Evolutionary conservation across 139 green algal species (phyloP), one percentile per base, ranked within the genome.

Genomic region (Coelastrella sp.): DNA sequence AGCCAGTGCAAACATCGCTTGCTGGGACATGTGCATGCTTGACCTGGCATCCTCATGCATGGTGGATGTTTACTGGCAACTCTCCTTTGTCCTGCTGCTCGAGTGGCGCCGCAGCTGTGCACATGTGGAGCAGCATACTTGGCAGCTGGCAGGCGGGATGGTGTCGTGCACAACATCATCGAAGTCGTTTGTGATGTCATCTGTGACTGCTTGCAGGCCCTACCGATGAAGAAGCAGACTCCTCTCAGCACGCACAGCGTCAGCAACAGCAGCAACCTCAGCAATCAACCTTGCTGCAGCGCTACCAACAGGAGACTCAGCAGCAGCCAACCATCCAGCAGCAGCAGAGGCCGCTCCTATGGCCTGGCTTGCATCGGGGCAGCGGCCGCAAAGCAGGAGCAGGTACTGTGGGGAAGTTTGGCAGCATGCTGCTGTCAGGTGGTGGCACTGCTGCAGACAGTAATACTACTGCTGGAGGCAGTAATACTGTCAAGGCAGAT

Each of bases 341-440:
- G 85, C n/a, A 84, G 74, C 59, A 74, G 58, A 74, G 85, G 73
- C 22, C 73, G 5, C 10, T 90, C 59, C 22, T 84, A 58, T 90
- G 85, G 85, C 64, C 73, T 16, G 85, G 85, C 4, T n/a, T 90
- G 73, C 85, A 84, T 60, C 47, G 66, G 20, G 57, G 83, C 83
- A 68, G 83, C 83, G 71, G 54, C 68, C 16, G 80, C 78, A n/a
- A 10, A 68, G 8, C 78, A 16, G 32, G 78, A 7, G 22, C 71
- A 59, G 74, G 22, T n/a, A 7, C 74, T 7, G 22, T 1, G 11
- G 22, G n/a, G 2, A 57, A 80, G 71, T 13, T 54, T 8, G 71
- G 71, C 54, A 83, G 54, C 76, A 65, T n/a, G 56, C 64, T 79
- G 83, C 64, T 65, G n/a, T 80, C 81, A 23, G 20, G 20, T 75